A percentile compares a stretch with the other conserved stretches of the same genome.
These are phyloP conservation scores for Coemansia reversa DNA, from an alignment of 192 early-diverging fungal genomes.

Conservation along the genomic window DNA sequence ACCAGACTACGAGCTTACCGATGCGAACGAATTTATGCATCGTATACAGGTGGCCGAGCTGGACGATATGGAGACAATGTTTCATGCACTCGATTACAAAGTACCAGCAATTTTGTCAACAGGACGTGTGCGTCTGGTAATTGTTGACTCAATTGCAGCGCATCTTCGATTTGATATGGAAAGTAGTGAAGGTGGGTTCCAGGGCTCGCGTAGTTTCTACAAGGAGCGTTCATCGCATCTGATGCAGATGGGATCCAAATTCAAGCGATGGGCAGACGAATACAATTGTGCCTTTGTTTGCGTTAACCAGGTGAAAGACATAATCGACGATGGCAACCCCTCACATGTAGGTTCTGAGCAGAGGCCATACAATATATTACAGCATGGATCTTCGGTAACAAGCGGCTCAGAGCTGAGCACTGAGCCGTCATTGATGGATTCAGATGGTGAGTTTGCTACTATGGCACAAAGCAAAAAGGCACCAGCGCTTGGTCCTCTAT, in stretches of 20 bases:
- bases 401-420: conserved; percentile 7
- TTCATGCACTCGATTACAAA: conserved; percentile 72
- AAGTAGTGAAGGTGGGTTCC: conserved; percentile 1
- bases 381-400: conserved; percentile 1
- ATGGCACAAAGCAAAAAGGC: conserved; percentile 46
- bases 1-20: conserved; percentile 3
- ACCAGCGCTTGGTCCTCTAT: conserved; percentile 69
- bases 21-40: conserved; percentile 18
- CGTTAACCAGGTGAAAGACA: conserved; percentile 78
- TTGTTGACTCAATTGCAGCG: conserved; percentile 85
- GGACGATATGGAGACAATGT: conserved; percentile 66
- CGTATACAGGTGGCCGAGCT: conserved; percentile 71
- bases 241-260: conserved; percentile 58
- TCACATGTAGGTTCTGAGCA: too few relatives aligned
- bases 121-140: conserved; percentile 64
- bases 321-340: conserved; percentile 11
- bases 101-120: conserved; percentile 62
- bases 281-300: conserved; percentile 71
- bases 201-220: conserved; percentile 19
- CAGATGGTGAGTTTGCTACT: conserved; percentile 10
- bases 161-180: conserved; percentile 54
- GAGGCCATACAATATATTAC: too few relatives aligned
- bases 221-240: conserved; percentile 54
- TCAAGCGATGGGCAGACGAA: conserved; percentile 64
- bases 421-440: conserved; percentile 24